Conservation (phyloP, 148 eudicot genomes). For the Arbutus unedo region DNA sequence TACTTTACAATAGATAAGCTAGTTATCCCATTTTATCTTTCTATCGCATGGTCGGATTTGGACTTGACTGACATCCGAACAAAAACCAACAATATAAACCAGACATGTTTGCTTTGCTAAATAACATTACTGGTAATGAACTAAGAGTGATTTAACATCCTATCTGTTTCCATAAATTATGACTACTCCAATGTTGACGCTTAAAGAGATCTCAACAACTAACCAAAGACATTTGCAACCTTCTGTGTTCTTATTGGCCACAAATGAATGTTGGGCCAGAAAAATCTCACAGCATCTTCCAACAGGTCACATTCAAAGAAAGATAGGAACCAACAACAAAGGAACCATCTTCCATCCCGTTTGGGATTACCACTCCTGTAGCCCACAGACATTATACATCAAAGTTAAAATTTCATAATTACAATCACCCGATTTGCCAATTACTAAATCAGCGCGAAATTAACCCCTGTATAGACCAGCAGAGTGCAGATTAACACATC, state of each 20-base stretch:
- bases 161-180: not conserved
- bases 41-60: too few species aligned
- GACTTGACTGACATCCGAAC: too few species aligned
- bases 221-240: not conserved
- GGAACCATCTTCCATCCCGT: too few species aligned
- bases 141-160: not conserved
- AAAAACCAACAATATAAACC: too few species aligned
- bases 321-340: too few species aligned
- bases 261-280: not conserved
- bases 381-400: too few species aligned
- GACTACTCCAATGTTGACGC: not conserved
- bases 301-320: not conserved
- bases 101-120: too few species aligned
- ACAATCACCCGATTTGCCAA: too few species aligned
- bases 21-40: too few species aligned
- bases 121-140: not conserved
- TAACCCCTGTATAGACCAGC: not conserved
- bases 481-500: not conserved
- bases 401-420: too few species aligned
- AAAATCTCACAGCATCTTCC: not conserved
- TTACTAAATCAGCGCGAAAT: too few species aligned
- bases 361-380: not conserved
- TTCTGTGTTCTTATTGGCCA: not conserved
- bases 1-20: too few species aligned
- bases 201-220: not conserved